Conservation (phyloP, 345 rosid genomes). For the Syzygium grande region DNA sequence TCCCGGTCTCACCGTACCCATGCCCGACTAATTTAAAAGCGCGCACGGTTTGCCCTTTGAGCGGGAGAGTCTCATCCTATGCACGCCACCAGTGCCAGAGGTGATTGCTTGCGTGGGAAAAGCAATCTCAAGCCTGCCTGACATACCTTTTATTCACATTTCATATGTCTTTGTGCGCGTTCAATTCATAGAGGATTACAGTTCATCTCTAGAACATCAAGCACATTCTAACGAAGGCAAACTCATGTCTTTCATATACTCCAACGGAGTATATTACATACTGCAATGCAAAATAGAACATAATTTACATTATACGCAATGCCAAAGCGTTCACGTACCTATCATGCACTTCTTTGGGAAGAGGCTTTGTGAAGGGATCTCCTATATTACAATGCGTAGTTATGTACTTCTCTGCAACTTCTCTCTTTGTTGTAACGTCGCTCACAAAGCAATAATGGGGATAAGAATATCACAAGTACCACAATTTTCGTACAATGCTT, state of each 20-base stretch:
- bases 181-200: background rate
- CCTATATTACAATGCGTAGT: background rate
- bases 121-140: background rate
- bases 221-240: background rate
- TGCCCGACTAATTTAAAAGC: background rate
- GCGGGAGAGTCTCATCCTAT: background rate
- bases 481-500: too few relatives aligned
- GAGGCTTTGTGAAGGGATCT: background rate
- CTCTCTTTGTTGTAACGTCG: background rate
- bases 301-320: background rate
- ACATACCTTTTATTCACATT: background rate
- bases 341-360: background rate
- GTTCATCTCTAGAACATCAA: background rate
- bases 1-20: background rate
- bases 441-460: background rate
- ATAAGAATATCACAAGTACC: too few relatives aligned
- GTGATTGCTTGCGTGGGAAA: background rate
- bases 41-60: background rate
- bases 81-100: background rate
- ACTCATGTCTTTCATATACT: background rate
- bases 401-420: background rate
- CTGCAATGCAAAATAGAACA: background rate
- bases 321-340: background rate
- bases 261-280: background rate
- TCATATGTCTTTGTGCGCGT: background rate